phyloP scores from a whole-genome alignment of 306 rosid genomes.

The Cucumis hystrix region DNA sequence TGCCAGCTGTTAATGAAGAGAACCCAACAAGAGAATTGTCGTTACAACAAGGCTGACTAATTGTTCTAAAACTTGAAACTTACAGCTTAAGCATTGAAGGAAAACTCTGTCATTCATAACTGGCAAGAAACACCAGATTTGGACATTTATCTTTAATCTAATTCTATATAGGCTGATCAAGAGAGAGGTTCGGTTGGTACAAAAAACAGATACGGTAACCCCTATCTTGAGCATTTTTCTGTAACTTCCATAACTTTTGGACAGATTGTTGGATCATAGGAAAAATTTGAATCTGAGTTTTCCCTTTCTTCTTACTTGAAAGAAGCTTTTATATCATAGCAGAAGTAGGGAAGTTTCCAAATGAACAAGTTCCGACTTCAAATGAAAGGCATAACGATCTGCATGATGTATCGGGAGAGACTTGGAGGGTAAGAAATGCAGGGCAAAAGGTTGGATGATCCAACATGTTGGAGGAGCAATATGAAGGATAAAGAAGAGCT shows the following conservation, averaged over 20 bases:
- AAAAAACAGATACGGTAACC: not conserved
- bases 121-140: not conserved
- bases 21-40: not conserved
- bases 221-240: not conserved
- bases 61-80: not conserved
- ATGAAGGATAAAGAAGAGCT: not conserved
- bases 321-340: not conserved
- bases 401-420: not conserved
- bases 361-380: not conserved
- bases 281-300: not conserved
- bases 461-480: not conserved
- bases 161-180: not conserved
- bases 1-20: not conserved
- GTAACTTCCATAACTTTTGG: not conserved
- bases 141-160: not conserved
- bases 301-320: not conserved
- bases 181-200: not conserved
- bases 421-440: not conserved
- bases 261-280: not conserved
- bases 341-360: not conserved
- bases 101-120: not conserved
- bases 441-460: not conserved
- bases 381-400: not conserved
- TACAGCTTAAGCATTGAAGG: not conserved
- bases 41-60: not conserved